Evolutionary conservation across 805 yeast genomes (phyloP), one percentile per base, ranked within the genome.

Genomic region (Wickerhamiella qilinensis): DNA sequence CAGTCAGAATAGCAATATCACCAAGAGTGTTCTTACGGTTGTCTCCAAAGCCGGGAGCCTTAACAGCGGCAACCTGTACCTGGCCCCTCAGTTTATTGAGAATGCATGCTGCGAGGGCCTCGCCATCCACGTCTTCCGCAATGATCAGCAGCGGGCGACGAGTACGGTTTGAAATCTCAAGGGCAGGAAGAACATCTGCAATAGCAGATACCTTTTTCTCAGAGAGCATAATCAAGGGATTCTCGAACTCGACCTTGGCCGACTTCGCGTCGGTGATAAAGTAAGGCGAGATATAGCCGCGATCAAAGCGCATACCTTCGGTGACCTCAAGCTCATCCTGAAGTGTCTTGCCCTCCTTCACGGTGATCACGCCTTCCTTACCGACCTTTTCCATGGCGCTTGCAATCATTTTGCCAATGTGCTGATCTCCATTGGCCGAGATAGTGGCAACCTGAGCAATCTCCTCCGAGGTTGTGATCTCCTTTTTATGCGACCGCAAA

Each of bases 41-140:
- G 69, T 91, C 98, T 62, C 97, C 98, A 56, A 88, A 91, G 38
- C 98, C 98, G 54, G 98, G 98, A 25, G 97, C 94, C 71, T 86
- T 88, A 49, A 91, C 95, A 51, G 91, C 93, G 59, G 91, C 81
- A 44, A 91, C 96, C 64, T 84, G 93, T 44, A 91, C 96, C 69
- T 88, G 97, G 50, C 96, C 96, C 68, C 96, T 81, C 57, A 91
- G 73, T 68, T 91, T 91, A 75, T 91, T 91, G 61, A 91, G 72
- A 53, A 91, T 79, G 65, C 97, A 85, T 48, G 96, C 96, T 51
- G 97, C 97, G 45, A 91, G 71, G 36, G 98, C 98, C 69, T 91
- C 97, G 53, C 97, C 97, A 53, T 88, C 97, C 44, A 91, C 70
- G 55, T 83, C 96, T 68, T 91, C 98, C 44, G 97, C 94, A 51